Conservation (phyloP, 345 rosid species). For the Acer saccharum region DNA sequence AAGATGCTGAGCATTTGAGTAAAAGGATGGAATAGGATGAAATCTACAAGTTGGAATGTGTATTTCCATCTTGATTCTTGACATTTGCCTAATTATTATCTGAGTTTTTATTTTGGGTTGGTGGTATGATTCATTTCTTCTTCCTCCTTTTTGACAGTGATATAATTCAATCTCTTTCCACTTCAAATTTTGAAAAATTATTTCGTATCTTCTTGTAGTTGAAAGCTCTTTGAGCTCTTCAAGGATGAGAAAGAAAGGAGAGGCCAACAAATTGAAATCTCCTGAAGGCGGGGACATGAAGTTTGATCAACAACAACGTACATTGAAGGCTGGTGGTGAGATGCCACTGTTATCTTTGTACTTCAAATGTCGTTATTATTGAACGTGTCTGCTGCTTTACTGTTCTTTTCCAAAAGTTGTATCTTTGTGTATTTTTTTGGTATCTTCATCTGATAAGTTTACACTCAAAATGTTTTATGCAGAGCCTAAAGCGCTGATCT, state of each 20-base stretch:
- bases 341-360: slow-evolving; percentile 2
- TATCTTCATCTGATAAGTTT: neutral
- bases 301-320: slow-evolving; percentile 26
- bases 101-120: neutral
- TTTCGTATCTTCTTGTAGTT: slow-evolving; percentile 35
- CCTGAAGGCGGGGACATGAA: slow-evolving; percentile 18
- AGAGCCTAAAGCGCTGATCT: no score
- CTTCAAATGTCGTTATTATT: neutral
- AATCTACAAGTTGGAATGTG: neutral
- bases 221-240: slow-evolving; percentile 77
- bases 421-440: neutral
- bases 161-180: neutral
- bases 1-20: neutral
- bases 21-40: neutral
- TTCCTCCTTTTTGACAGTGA: neutral
- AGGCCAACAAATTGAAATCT: slow-evolving; percentile 36
- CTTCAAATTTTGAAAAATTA: slow-evolving; percentile 10
- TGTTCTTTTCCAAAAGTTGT: neutral
- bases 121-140: neutral
- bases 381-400: neutral
- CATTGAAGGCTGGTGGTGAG: slow-evolving; percentile 48
- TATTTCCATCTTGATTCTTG: neutral
- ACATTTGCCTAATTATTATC: neutral
- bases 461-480: neutral
- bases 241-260: slow-evolving; percentile 45